Evolutionary conservation across 2,329 filamentous ascomycete genomes (phyloP).

Genomic region (Fusarium hostae): DNA sequence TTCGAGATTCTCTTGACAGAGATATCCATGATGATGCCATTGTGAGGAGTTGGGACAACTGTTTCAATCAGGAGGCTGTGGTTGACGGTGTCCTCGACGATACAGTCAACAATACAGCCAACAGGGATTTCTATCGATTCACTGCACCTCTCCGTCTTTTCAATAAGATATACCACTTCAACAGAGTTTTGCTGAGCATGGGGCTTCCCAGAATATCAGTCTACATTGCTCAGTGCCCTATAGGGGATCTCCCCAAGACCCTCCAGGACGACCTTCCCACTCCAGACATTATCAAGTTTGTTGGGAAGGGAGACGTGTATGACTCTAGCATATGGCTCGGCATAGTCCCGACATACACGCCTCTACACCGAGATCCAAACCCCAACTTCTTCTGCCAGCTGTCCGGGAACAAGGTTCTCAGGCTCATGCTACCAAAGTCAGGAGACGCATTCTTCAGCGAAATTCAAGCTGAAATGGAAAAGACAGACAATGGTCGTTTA

Average conservation of each 20-base stretch:
- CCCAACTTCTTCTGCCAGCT: constrained; percentile 92
- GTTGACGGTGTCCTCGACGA: background rate
- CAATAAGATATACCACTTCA: constrained; percentile 65
- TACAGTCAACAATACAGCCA: background rate
- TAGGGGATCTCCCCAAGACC: constrained; percentile 72
- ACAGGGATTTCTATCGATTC: constrained; percentile 64
- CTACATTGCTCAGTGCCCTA: constrained; percentile 86
- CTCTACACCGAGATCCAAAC: constrained; percentile 92
- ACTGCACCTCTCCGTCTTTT: constrained; percentile 73
- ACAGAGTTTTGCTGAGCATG: constrained; percentile 42
- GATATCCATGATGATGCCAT: constrained; percentile 47
- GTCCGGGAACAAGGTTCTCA: constrained; percentile 75
- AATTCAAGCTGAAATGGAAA: constrained; percentile 56
- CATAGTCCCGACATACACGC: constrained; percentile 85
- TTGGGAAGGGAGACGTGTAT: constrained; percentile 87
- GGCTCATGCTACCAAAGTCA: constrained; percentile 72
- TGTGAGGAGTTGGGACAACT: constrained; percentile 46
- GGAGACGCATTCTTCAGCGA: constrained; percentile 73
- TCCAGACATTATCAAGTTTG: constrained; percentile 69
- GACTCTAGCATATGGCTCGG: constrained; percentile 90
- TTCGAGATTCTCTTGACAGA: constrained; percentile 44
- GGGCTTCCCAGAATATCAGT: constrained; percentile 57
- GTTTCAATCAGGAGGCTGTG: constrained; percentile 22
- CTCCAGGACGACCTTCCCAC: constrained; percentile 75
- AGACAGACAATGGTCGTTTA: constrained; percentile 61